Evolutionary conservation across 805 yeast species (phyloP), one percentile per base, ranked within the genome.

Genomic region (Pichia heedii): DNA sequence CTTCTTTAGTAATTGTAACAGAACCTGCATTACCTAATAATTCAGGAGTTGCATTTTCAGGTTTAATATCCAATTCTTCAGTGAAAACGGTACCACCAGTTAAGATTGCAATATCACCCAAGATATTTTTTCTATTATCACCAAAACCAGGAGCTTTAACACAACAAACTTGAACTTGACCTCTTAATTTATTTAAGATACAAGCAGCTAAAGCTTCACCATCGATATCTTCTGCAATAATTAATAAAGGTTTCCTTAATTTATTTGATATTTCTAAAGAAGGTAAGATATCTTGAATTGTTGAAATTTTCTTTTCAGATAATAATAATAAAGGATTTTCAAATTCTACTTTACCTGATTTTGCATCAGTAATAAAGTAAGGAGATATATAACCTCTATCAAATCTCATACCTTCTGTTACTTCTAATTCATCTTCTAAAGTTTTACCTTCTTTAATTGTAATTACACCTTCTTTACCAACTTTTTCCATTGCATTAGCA

Each of bases 111-210:
- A 93, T 80, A 67, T 93, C 98, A 54, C 96, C 96, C 50, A 93
- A 72, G 53, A 85, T 88, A 75, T 88, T 88, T 77, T 86, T 85
- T 73, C 97, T 84, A 81, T 93, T 89, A 73, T 93, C 98, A 67
- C 97, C 98, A 60, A 90, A 93, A 42, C 98, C 98, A 58, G 98
- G 98, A 29, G 97, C 96, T 76, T 89, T 90, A 54, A 93, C 96
- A 55, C 93, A 94, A 63, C 93, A 84, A 48, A 93, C 97, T 69
- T 87, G 94, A 49, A 93, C 97, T 73, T 90, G 97, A 54, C 97
- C 97, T 73, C 97, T 84, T 62, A 93, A 77, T 73, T 93, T 93
- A 79, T 93, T 93, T 66, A 93, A 76, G 57, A 93, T 83, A 70
- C 97, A 88, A 52, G 97, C 97, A 55, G 97, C 97, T 50, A 93